Base-by-base conservation (phyloP, 2,329 filamentous ascomycete species). In the Pyrenophora graminea region DNA sequence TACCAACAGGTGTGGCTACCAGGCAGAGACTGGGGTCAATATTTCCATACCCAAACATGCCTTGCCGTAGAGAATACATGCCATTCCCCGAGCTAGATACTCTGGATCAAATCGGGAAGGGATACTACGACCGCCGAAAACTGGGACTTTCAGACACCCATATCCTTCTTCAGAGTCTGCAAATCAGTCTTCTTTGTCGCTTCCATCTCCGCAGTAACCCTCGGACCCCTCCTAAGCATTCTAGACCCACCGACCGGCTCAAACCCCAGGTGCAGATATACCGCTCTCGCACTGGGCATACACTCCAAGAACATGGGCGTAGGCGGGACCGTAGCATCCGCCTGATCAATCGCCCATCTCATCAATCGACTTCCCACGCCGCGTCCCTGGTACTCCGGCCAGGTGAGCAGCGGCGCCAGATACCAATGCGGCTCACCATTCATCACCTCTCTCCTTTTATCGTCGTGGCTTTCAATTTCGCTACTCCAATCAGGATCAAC, bases 231-330 rank as follows among this genome's bases (percentile, higher is more conserved):
- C 39, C 66, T 56, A 3, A 69, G 1, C 18, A 69, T 51, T 13
- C 58, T 66, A 15, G 27, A 18, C 9, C 52, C 45, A 2, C 58
- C 64, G 13, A 45, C 33, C 12, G 55, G 55, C 39, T 62, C 62
- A 59, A 71, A 72, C 6, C 69, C 68, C 6, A 46, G 34, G 45
- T 66, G 62, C 59, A 66, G 53, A 49, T 71, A 72, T n/a, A 71
- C 61, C 1, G 51, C 54, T 38, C 60, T 59, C 7, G 62, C 68
- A 31, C 53, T 58, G 1, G 59, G 58, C 25, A 51, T 51, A 39
- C 51, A 59, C 62, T 71, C 68, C 27, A 72, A 12, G 62, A 64
- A 72, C 58, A 69, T 45, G 0, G 65, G 59, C 42, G 59, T 68
- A n/a, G 45, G 12, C 19, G 67, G 64, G 0, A 38, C 51, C 17